Percentiles rank a stretch among this genome's conserved stretches.
phyloP scores from a whole-genome alignment of 208 protist species.

The Acanthamoeba sp. region DNA sequence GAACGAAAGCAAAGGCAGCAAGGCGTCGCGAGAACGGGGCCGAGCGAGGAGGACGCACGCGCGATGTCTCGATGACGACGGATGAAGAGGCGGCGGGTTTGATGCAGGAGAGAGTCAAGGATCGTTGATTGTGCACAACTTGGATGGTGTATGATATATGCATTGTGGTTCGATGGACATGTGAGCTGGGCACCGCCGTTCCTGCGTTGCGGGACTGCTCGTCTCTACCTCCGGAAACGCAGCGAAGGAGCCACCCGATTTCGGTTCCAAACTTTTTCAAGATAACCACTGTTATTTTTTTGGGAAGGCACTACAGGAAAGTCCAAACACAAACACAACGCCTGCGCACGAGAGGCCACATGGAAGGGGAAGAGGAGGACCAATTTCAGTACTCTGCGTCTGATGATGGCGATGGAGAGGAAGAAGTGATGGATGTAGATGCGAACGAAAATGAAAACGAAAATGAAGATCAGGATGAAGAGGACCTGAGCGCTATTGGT shows the following conservation, averaged over 20 bases:
- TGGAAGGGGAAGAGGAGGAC: background rate
- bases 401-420: background rate
- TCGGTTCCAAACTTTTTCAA: background rate
- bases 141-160: background rate
- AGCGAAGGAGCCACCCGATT: too few species aligned
- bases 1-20: background rate
- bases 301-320: background rate
- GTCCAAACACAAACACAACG: background rate
- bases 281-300: background rate
- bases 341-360: background rate
- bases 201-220: too few species aligned
- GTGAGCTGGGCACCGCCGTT: too few species aligned
- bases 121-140: background rate
- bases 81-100: background rate
- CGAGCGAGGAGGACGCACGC: background rate
- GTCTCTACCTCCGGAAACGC: too few species aligned
- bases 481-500: background rate
- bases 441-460: slow-evolving; percentile 2
- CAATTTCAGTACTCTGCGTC: background rate
- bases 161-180: too few species aligned
- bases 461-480: slow-evolving; percentile 37
- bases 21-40: background rate
- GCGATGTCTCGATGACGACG: too few species aligned
- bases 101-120: background rate
- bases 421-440: slow-evolving; percentile 3